These are phyloP conservation scores for Cladosporium velox DNA, from an alignment of 2,329 filamentous ascomycete genomes.

Conservation along the genomic window DNA sequence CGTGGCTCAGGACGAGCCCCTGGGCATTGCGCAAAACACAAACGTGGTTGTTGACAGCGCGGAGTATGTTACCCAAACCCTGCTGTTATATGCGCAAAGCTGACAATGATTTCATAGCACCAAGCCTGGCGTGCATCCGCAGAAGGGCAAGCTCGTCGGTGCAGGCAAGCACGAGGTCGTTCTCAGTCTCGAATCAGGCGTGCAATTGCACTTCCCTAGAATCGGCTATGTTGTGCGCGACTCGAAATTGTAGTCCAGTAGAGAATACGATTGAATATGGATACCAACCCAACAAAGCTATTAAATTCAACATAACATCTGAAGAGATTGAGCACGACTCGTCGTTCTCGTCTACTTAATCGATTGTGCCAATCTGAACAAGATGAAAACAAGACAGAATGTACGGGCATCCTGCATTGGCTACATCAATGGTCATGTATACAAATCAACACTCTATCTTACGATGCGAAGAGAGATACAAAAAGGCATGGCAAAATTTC, in stretches of 20 bases:
- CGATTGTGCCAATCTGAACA: background rate
- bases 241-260: conserved; percentile 10
- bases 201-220: conserved; percentile 42
- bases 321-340: background rate
- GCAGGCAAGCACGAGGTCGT: conserved; percentile 31
- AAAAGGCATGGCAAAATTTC: background rate
- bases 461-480: background rate
- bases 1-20: background rate
- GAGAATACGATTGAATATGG: background rate
- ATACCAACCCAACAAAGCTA: background rate
- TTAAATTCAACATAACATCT: background rate
- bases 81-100: conserved; percentile 3
- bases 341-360: background rate
- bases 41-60: conserved; percentile 21
- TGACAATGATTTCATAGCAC: conserved; percentile 21
- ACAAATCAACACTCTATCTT: background rate
- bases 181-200: conserved; percentile 33
- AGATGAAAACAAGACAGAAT: too few species aligned
- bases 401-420: too few species aligned
- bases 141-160: conserved; percentile 34
- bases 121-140: conserved; percentile 31
- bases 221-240: conserved; percentile 40
- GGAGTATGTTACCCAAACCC: conserved; percentile 14
- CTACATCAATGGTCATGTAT: background rate
- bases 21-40: conserved; percentile 23